Conservation (phyloP, 495 filamentous ascomycete genomes). For the Delitschia confertaspora region DNA sequence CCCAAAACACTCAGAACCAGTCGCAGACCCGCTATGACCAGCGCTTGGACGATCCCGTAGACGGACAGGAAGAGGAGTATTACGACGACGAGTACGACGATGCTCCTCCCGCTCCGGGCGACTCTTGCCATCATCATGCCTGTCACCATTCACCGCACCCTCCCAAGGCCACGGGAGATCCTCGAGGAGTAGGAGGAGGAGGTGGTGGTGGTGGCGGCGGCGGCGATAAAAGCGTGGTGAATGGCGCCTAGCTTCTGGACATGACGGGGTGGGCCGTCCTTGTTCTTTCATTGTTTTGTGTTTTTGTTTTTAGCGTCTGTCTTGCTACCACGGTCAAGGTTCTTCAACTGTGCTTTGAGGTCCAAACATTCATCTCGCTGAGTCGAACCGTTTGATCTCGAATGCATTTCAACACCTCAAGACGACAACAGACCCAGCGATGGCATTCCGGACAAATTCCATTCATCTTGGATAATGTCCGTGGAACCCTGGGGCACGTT, state of each 20-base stretch:
- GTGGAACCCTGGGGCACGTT: not conserved
- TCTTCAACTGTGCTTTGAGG: not conserved
- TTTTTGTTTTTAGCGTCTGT: slow-evolving; percentile 7
- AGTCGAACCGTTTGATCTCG: too few relatives aligned
- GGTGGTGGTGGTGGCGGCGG: too few relatives aligned
- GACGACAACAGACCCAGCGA: not conserved
- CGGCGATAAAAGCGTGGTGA: slow-evolving; percentile 6
- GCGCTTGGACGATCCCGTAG: slow-evolving; percentile 16
- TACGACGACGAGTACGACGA: slow-evolving; percentile 27
- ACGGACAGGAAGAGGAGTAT: slow-evolving; percentile 25
- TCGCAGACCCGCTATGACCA: slow-evolving; percentile 18
- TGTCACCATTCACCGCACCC: slow-evolving; percentile 16
- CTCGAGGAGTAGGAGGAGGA: too few relatives aligned
- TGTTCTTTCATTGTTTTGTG: slow-evolving; percentile 22
- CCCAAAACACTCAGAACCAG: slow-evolving; percentile 18
- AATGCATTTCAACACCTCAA: not conserved
- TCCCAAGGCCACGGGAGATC: slow-evolving; percentile 4
- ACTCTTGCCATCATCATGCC: slow-evolving; percentile 12
- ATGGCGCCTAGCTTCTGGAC: slow-evolving; percentile 26
- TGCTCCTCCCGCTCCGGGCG: slow-evolving; percentile 1
- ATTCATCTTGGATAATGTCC: too few relatives aligned
- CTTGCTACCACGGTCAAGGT: slow-evolving; percentile 11
- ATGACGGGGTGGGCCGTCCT: slow-evolving; percentile 28
- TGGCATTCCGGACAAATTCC: not conserved
- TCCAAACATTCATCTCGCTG: not conserved